These are phyloP conservation scores for Trichoderma atroviride DNA, from an alignment of 2,329 filamentous ascomycete genomes.

Conservation along the genomic window DNA sequence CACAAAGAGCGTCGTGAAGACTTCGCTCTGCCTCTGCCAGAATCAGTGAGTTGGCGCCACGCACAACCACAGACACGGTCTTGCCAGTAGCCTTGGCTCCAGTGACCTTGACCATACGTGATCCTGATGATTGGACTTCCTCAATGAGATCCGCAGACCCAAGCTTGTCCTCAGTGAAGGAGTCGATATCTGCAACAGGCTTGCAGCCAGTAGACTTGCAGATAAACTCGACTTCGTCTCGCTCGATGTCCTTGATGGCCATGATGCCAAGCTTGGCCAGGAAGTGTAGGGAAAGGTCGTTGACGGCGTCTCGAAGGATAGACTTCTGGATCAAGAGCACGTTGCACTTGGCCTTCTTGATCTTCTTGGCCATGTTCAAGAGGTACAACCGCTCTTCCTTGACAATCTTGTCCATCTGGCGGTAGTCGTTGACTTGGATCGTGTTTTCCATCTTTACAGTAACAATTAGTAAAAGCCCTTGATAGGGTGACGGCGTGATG, in stretches of 20 bases:
- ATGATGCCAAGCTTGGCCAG: conserved; percentile 95
- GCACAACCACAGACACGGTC: conserved; percentile 92
- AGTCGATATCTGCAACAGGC: conserved; percentile 96
- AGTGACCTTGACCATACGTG: conserved; percentile 91
- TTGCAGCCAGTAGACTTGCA: conserved; percentile 99
- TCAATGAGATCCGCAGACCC: conserved; percentile 92
- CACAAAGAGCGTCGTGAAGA: conserved; percentile 95
- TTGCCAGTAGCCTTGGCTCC: conserved; percentile 83
- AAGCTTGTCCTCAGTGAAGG: conserved; percentile 97
- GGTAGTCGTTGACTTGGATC: conserved; percentile 98
- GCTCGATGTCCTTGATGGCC: conserved; percentile 95
- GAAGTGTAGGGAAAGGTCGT: conserved; percentile 96
- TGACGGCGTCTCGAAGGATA: conserved; percentile 95
- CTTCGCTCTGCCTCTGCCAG: conserved; percentile 96
- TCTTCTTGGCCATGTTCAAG: conserved; percentile 99
- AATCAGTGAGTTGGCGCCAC: conserved; percentile 91
- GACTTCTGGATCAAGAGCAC: conserved; percentile 98
- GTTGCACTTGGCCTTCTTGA: conserved; percentile 99
- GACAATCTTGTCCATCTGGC: conserved; percentile 99
- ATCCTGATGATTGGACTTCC: conserved; percentile 83
- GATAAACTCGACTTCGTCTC: conserved; percentile 98
- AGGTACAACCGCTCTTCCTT: conserved; percentile 99
- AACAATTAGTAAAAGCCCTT: conserved; percentile 30
- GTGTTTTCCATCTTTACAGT: conserved; percentile 91
- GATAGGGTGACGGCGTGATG: background rate